Evolutionary conservation across 306 rosid genomes (phyloP), one percentile per base, ranked within the genome.

Genomic region (Quillaja saponaria): DNA sequence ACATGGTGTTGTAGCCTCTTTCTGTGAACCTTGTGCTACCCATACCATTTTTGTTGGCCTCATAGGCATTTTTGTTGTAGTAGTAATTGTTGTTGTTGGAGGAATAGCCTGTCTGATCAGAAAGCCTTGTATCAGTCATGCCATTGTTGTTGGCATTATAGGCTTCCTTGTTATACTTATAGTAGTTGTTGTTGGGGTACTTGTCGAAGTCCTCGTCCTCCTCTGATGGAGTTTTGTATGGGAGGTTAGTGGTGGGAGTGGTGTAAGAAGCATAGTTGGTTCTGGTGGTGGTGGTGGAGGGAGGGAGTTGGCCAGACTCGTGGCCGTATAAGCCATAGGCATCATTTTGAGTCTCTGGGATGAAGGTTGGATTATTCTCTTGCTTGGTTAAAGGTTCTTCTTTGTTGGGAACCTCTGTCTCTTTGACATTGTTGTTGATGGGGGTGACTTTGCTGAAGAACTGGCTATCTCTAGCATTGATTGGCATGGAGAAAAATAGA

Each of bases 291-390:
- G 86, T 57, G 49, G 71, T 19, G 45, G 80, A 13, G 34, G 90
- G 83, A 54, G 86, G 80, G 39, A 69, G 16, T 61, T 85, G 66
- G 31, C 65, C 58, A 39, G 88, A 64, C 31, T 92, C 89, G 46
- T 84, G 96, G 51, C 99, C 96, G 64, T 92, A 92, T 33, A 92
- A 78, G 60, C 96, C 99, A 58, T 92, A 84, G 62, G 31, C 31
- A 6, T 85, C 81, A 61, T 72, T 76, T 69, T 84, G 80, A 55
- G 83, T 79, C 40, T 86, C 81, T 1, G 80, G 87, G 68, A 78
- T 56, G 78, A 89, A 92, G 31, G 37, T 28, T 5, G 99, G 94
- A 58, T 88, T 74, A 34, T 81, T 69, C 10, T 85, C 71, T 34
- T 63, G 72, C 53, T 71, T 80, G 74, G 66, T 80, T 28, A 62